Percentiles rank a stretch among this genome's conserved stretches.
phyloP scores from a whole-genome alignment of 2,329 filamentous ascomycete species.

The Aureobasidium sp. region DNA sequence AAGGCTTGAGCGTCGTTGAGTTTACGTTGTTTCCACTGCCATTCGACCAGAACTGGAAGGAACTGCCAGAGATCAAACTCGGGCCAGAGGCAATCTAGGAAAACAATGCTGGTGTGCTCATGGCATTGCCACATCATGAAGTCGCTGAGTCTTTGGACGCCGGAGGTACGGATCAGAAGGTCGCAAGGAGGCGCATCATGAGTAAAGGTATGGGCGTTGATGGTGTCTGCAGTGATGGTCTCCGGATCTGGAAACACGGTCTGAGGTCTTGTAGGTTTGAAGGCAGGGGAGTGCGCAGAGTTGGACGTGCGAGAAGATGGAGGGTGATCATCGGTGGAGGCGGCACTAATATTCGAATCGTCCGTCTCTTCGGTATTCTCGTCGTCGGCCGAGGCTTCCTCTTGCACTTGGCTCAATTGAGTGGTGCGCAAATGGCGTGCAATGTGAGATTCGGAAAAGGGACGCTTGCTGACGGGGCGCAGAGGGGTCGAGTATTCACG shows the following conservation, averaged over 20 bases:
- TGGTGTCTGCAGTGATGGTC: constrained; percentile 70
- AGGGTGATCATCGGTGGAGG: constrained; percentile 21
- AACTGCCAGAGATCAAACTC: constrained; percentile 94
- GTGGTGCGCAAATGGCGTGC: constrained; percentile 65
- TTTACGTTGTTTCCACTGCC: constrained; percentile 56
- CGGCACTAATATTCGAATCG: constrained; percentile 13
- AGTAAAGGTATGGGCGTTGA: constrained; percentile 83
- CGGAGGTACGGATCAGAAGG: constrained; percentile 83
- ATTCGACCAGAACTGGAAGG: constrained; percentile 83
- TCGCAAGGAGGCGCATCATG: constrained; percentile 78
- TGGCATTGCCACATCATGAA: constrained; percentile 99
- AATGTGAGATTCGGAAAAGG: constrained; percentile 83
- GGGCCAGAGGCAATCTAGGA: constrained; percentile 87
- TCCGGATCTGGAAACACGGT: constrained; percentile 64
- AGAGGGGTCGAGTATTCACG: constrained; percentile 69
- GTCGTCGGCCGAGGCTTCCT: constrained; percentile 17
- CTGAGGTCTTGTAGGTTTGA: constrained; percentile 27
- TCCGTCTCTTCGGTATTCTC: constrained; percentile 15
- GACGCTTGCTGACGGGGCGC: constrained; percentile 43
- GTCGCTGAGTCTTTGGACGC: constrained; percentile 85
- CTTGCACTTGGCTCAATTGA: constrained; percentile 33
- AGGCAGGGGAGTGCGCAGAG: constrained; percentile 30
- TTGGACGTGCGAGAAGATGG: constrained; percentile 29
- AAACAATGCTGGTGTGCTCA: constrained; percentile 84
- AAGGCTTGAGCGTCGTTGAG: constrained; percentile 23